Evolutionary conservation across 768 basidiomycete species (phyloP).

Genomic region (Cystobasidium onofrii): DNA sequence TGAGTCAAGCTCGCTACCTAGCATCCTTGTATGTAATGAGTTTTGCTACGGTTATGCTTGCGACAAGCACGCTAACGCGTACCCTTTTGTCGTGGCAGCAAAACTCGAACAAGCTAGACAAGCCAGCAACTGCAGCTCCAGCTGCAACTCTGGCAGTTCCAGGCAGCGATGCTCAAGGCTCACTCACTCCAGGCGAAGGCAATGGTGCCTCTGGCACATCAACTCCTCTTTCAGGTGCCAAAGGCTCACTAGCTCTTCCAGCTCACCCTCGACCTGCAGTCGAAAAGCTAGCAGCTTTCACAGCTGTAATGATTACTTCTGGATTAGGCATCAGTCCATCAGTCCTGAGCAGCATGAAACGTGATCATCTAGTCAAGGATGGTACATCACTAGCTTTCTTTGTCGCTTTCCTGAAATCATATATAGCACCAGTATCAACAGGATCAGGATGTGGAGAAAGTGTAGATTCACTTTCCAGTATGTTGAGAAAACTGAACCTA

Average conservation of each 20-base stretch:
- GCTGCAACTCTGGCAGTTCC: background rate
- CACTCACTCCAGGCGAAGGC: slow-evolving; percentile 11
- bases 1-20: slow-evolving; percentile 72
- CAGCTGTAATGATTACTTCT: slow-evolving; percentile 73
- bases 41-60: too few species aligned
- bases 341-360: slow-evolving; percentile 72
- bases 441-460: slow-evolving; percentile 54
- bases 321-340: slow-evolving; percentile 63
- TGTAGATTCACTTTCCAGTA: slow-evolving; percentile 76
- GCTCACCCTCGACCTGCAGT: slow-evolving; percentile 57
- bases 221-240: slow-evolving; percentile 9
- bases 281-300: slow-evolving; percentile 72
- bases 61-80: background rate
- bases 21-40: slow-evolving; percentile 52
- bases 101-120: slow-evolving; percentile 68
- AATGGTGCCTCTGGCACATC: background rate
- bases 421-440: slow-evolving; percentile 49
- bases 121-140: slow-evolving; percentile 6
- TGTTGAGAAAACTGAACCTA: slow-evolving; percentile 76
- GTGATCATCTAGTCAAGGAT: slow-evolving; percentile 93
- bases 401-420: slow-evolving; percentile 70
- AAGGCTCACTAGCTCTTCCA: background rate
- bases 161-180: background rate
- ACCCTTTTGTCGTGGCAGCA: slow-evolving; percentile 47
- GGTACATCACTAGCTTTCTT: slow-evolving; percentile 70